These are phyloP conservation scores for Clitopilus passeckerianus DNA, from an alignment of 768 basidiomycete genomes.

Conservation along the genomic window DNA sequence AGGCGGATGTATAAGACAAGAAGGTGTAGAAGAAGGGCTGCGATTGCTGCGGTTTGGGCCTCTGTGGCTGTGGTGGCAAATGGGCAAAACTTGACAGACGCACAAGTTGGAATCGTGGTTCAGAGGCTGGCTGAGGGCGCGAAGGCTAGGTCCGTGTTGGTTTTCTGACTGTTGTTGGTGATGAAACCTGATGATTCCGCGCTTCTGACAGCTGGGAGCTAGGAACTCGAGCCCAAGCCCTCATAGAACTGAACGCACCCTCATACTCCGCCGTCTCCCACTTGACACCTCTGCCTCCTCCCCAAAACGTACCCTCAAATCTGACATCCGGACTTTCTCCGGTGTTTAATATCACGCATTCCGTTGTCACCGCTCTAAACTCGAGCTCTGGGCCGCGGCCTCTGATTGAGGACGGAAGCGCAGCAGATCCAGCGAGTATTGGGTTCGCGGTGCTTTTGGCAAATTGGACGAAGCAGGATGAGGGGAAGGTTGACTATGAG, in stretches of 20 bases:
- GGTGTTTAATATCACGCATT: slow-evolving; percentile 50
- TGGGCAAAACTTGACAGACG: background rate
- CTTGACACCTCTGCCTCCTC: slow-evolving; percentile 28
- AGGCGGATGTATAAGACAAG: background rate
- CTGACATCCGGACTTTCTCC: slow-evolving; percentile 36
- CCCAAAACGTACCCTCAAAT: slow-evolving; percentile 23
- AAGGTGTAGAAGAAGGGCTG: background rate
- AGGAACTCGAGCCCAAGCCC: slow-evolving; percentile 48
- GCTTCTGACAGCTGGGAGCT: slow-evolving; percentile 43
- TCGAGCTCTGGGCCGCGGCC: slow-evolving; percentile 49
- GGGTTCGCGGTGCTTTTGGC: slow-evolving; percentile 64
- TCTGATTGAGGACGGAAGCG: slow-evolving; percentile 49
- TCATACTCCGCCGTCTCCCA: slow-evolving; percentile 38
- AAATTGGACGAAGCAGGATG: slow-evolving; percentile 34
- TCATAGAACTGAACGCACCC: slow-evolving; percentile 40
- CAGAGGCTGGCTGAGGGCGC: background rate
- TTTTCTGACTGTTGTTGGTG: background rate
- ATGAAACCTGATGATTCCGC: background rate
- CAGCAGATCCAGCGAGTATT: slow-evolving; percentile 79
- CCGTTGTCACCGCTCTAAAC: slow-evolving; percentile 43
- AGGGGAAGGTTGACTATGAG: slow-evolving; percentile 48
- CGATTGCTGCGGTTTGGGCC: background rate
- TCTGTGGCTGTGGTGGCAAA: background rate
- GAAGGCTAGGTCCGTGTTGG: background rate
- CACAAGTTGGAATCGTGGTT: background rate